Conservation (phyloP, 2,329 filamentous ascomycete genomes). For the Colletotrichum musae region DNA sequence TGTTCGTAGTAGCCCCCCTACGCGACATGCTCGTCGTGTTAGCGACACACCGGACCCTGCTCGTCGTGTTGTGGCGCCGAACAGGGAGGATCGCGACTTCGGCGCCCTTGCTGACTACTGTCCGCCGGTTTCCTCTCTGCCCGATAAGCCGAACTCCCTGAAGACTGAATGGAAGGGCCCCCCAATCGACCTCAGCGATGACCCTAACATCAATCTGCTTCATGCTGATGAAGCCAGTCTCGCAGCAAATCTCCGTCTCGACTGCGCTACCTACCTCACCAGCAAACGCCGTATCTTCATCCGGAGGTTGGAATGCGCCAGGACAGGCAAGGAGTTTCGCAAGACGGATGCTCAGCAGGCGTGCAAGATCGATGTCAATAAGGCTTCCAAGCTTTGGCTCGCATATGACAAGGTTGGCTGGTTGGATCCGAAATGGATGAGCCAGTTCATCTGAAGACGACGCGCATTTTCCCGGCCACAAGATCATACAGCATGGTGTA, state of each 20-base stretch:
- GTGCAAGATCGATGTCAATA: constrained; percentile 99
- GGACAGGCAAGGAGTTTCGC: constrained; percentile 85
- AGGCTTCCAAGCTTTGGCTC: constrained; percentile 92
- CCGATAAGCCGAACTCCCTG: constrained; percentile 76
- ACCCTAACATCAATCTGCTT: constrained; percentile 78
- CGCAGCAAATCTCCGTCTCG: constrained; percentile 84
- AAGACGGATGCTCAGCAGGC: constrained; percentile 97
- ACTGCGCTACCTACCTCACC: constrained; percentile 89
- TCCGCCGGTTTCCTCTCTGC: constrained; percentile 77
- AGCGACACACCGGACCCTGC: constrained; percentile 66
- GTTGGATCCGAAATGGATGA: constrained; percentile 72
- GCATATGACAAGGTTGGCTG: constrained; percentile 91
- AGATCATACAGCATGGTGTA: constrained; percentile 45
- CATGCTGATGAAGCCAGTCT: constrained; percentile 84
- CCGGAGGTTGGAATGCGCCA: constrained; percentile 77
- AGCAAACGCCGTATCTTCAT: constrained; percentile 95
- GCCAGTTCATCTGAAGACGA: constrained; percentile 49
- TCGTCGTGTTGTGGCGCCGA: constrained; percentile 71
- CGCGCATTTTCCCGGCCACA: not conserved
- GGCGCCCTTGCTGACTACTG: constrained; percentile 79
- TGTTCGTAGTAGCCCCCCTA: constrained; percentile 50
- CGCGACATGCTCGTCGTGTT: constrained; percentile 51
- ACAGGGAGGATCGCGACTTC: constrained; percentile 88
- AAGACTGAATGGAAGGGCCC: constrained; percentile 92
- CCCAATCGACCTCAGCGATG: constrained; percentile 80